Base-by-base conservation (phyloP, 1,284 basidiomycete species). In the Ceratobasidium sp. region DNA sequence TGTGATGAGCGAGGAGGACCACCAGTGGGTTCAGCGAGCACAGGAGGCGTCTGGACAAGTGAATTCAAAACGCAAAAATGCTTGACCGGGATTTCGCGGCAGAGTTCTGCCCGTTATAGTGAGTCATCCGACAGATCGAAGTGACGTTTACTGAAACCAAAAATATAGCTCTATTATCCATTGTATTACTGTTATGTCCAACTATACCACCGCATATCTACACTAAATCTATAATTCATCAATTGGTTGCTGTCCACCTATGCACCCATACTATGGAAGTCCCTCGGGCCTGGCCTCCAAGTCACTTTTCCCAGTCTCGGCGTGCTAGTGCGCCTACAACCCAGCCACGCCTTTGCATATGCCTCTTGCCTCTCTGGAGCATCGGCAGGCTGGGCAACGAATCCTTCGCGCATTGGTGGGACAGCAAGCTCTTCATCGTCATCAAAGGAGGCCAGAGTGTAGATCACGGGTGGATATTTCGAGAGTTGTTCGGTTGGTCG, bases 251-350 rank as follows among this genome's bases (percentile, higher is more conserved):
- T 16, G 5, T 30, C 68, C 7, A 71, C 27, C 69, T 64, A 74
- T 27, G 71, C 59, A 4, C 71, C 71, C 71, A 74, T 64, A 48
- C 57, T 74, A 41, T 74, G 71, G 33, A 74, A 74, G 48, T 74
- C 71, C 33, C 59, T 74, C 27, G 71, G 71, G 10, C 71, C 71
- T 30, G 71, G 71, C 46, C 59, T 27, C 71, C 71, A 74, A n/a
- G 46, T 50, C 41, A 74, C 59, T 6, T 23, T 30, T 16, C 52
- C 23, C 18, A 74, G 46, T 12, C 57, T 57, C 8, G 71, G 71
- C 30, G 71, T 38, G 33, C 27, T 54, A 14, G 59, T 48, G 1
- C 33, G n/a, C 59, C 46, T 46, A 33, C 71, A 74, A 23, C 52
- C 59, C 3, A 74, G 54, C 71, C 71, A 74, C 30, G 71, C 59